phyloP scores from a whole-genome alignment of 2,329 filamentous ascomycete species.

The Fusarium guadeloupense region DNA sequence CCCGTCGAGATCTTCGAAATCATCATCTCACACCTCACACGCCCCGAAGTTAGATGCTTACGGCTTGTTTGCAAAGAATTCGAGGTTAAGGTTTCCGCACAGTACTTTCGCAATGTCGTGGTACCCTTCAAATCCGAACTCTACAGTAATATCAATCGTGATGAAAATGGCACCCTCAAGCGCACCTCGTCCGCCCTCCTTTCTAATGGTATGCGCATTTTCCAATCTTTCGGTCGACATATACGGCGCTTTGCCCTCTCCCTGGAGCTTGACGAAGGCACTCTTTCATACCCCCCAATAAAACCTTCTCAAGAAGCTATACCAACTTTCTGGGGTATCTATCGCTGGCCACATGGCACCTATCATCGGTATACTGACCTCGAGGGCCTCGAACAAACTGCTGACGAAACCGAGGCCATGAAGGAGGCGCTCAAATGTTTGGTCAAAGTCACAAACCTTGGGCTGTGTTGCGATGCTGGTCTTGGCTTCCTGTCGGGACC shows the following conservation, averaged over 20 bases:
- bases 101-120: slow-evolving; percentile 70
- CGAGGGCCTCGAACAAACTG: slow-evolving; percentile 68
- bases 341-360: slow-evolving; percentile 68
- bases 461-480: slow-evolving; percentile 72
- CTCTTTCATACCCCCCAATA: slow-evolving; percentile 59
- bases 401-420: slow-evolving; percentile 71
- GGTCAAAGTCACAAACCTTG: slow-evolving; percentile 67
- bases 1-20: slow-evolving; percentile 71
- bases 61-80: slow-evolving; percentile 68
- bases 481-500: slow-evolving; percentile 73
- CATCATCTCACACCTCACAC: slow-evolving; percentile 64
- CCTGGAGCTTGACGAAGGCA: slow-evolving; percentile 70
- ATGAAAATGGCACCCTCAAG: slow-evolving; percentile 35
- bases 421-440: slow-evolving; percentile 67
- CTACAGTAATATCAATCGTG: slow-evolving; percentile 53
- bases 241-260: slow-evolving; percentile 73
- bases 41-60: slow-evolving; percentile 67
- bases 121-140: slow-evolving; percentile 73
- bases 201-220: slow-evolving; percentile 66
- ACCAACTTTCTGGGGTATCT: slow-evolving; percentile 70
- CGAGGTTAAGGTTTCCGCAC: slow-evolving; percentile 64
- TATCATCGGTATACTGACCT: slow-evolving; percentile 69
- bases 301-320: slow-evolving; percentile 65
- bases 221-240: slow-evolving; percentile 67
- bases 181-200: slow-evolving; percentile 45